These are phyloP conservation scores for Candida ficus DNA, from an alignment of 805 yeast genomes.

Conservation along the genomic window DNA sequence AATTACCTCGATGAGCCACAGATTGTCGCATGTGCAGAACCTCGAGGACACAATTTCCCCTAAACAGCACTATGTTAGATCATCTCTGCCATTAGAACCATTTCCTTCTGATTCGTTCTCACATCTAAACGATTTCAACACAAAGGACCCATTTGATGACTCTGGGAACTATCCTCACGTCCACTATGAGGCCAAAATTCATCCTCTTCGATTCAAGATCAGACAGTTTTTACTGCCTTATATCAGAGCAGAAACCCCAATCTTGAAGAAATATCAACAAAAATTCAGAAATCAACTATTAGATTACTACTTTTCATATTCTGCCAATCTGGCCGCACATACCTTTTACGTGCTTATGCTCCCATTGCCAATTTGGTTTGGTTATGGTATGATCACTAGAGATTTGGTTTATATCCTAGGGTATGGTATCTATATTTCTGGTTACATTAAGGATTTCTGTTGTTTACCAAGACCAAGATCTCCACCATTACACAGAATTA, in stretches of 20 bases:
- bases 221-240: slow-evolving; percentile 51
- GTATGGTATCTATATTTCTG: slow-evolving; percentile 58
- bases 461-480: slow-evolving; percentile 91
- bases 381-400: slow-evolving; percentile 49
- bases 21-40: too few species aligned
- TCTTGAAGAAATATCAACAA: slow-evolving; percentile 53
- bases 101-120: slow-evolving; percentile 19
- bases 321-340: slow-evolving; percentile 89
- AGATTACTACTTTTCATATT: slow-evolving; percentile 77
- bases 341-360: slow-evolving; percentile 88
- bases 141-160: slow-evolving; percentile 36
- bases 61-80: neutral
- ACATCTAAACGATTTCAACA: slow-evolving; percentile 23
- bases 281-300: slow-evolving; percentile 40
- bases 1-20: too few species aligned
- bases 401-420: slow-evolving; percentile 67
- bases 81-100: slow-evolving; percentile 4
- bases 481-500: slow-evolving; percentile 87
- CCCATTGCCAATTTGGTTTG: slow-evolving; percentile 84
- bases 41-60: neutral
- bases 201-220: slow-evolving; percentile 47
- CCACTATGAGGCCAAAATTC: slow-evolving; percentile 58
- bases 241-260: slow-evolving; percentile 59
- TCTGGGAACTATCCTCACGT: slow-evolving; percentile 70
- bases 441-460: slow-evolving; percentile 73